Evolutionary conservation across 768 basidiomycete species (phyloP), one percentile per base, ranked within the genome.

Genomic region (Collybia nuda): DNA sequence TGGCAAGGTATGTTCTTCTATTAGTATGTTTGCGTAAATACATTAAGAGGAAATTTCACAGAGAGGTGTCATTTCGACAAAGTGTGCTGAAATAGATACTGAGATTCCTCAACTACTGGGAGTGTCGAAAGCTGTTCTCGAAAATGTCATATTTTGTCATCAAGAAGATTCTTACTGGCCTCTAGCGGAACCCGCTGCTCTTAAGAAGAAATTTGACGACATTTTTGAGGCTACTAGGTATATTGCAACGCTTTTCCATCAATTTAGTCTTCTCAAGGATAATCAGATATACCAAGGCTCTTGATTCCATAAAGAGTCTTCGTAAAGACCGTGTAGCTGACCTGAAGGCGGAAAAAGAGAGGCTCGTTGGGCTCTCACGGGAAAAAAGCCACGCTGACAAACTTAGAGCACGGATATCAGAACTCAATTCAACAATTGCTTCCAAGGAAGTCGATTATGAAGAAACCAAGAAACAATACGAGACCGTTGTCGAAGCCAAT

Each of bases 131-230:
- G 88, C 95, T n/a, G 95, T 99, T 29, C 84, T 98, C 19, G 96
- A 98, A 60, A 98, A 98, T 63, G 97, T 99, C 61, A 98, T 99
- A 43, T 99, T 99, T 62, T 99, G 97, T 67, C 97, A 99, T 67
- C 97, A 99, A 69, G 97, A 99, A 62, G 97, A 99, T 47, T 95
- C 93, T 0, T 98, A 92, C 61, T 99, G 97, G 97, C 97, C 97
- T 0, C 77, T 99, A 19, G 79, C 94, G 0, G 97, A 98, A 59
- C 90, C 96, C 2, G 73, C 90, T 9, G 80, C 84, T 0, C 70
- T 99, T 32, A 99, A 99, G 78, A 98, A 98, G 79, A 98, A 98
- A 66, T 99, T 99, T 54, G 97, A 99, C 60, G 97, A 99, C 61
- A 99, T 99, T 50, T 98, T 99, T 60, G 97, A 99, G 68, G 97